Percentiles rank a stretch among this genome's conserved stretches.
phyloP scores from a whole-genome alignment of 371 early-diverging fungal species.

The Rhizopus delemar region DNA sequence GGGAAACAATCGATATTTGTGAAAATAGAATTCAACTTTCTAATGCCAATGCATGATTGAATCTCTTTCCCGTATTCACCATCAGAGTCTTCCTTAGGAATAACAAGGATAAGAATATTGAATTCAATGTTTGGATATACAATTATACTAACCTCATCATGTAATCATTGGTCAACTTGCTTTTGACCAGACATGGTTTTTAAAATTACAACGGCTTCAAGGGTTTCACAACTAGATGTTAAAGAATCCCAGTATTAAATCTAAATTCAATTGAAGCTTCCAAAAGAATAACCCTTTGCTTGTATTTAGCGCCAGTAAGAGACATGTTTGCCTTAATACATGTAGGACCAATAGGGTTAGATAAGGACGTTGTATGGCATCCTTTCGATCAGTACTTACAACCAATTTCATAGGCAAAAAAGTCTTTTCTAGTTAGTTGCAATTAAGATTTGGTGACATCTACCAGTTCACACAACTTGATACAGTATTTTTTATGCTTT shows the following conservation, averaged over 20 bases:
- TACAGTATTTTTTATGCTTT: too few species aligned
- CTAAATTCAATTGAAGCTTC: background rate
- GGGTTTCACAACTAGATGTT: conserved; percentile 3
- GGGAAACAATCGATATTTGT: background rate
- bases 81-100: background rate
- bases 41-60: background rate
- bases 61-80: background rate
- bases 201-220: conserved; percentile 7
- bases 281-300: background rate
- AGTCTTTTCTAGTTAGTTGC: too few species aligned
- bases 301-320: background rate
- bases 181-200: background rate
- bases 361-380: background rate
- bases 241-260: background rate
- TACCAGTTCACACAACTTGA: too few species aligned
- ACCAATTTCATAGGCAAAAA: too few species aligned
- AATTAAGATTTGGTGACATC: too few species aligned
- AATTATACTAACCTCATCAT: background rate
- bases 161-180: conserved; percentile 13
- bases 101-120: conserved; percentile 4
- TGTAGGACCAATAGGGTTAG: conserved; percentile 9
- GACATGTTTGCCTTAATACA: background rate
- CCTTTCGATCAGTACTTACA: too few species aligned
- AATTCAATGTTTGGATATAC: conserved; percentile 4
- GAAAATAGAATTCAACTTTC: background rate